Base-by-base conservation (phyloP, 805 yeast genomes). In the Metschnikowia kofuensis region DNA sequence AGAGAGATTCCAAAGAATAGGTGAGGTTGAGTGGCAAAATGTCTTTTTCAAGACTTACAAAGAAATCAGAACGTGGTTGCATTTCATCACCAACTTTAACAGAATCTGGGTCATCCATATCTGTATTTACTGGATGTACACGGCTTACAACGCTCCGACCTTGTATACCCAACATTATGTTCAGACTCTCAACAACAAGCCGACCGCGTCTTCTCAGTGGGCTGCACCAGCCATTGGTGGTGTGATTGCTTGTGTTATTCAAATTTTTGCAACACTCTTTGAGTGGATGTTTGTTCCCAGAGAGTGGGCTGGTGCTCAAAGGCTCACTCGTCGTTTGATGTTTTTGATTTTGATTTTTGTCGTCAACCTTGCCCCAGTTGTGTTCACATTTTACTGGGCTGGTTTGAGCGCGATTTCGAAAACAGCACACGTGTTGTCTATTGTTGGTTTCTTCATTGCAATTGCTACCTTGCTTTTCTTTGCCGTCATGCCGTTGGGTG, bases 261-360 rank as follows among this genome's bases (percentile, higher is more conserved):
- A 94, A 73, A 78, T 94, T 51, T 58, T 80, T 50, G 99, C 99
- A 44, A 91, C 98, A 29, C 50, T 90, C 35, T 82, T 87, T 63
- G 99, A 94, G 73, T 92, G 96, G 96, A 76, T 84, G 66, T 94
- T 90, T 63, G 98, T 94, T 53, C 99, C 99, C 58, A 85, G 98
- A 73, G 82, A 85, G 60, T 94, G 98, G 98, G 96, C 98, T 34
- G 99, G 99, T 72, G 97, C 98, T 68, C 98, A 92, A 75, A 97
- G 88, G 68, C 80, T 94, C 65, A 75, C 89, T 35, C 89, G 96
- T 73, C 85, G 99, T 67, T 77, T 94, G 61, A 65, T 84, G 76
- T 86, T 91, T 66, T 70, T 92, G 66, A 57, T 85, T 47, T 56
- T 80, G 45, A 80, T 90, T 57, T 75, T 90, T 49, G 76, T 74